A percentile compares a stretch with the other conserved stretches of the same genome.
Evolutionary conservation across 2,329 filamentous ascomycete species (phyloP).

Genomic region (Sporothrix humicola): DNA sequence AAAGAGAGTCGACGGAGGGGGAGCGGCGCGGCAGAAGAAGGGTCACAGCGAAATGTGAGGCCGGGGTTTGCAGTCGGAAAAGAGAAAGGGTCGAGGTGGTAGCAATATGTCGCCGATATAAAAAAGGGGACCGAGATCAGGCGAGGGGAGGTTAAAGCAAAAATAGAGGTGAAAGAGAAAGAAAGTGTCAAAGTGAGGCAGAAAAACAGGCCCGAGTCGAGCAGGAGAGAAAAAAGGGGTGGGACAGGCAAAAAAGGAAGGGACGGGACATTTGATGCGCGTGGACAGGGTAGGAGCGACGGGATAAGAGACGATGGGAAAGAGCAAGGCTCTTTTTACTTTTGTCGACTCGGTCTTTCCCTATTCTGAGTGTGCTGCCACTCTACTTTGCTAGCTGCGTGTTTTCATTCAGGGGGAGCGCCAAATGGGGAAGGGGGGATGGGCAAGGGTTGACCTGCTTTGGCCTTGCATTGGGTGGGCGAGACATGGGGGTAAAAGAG

Average conservation of each 20-base stretch:
- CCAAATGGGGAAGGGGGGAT: constrained; percentile 31
- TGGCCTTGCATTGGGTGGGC: constrained; percentile 13
- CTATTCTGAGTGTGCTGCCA: neutral
- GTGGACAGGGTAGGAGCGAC: constrained; percentile 31
- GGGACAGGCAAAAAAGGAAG: constrained; percentile 31
- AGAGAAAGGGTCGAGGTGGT: neutral
- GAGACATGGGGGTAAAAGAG: constrained; percentile 18
- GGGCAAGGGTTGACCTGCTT: constrained; percentile 29
- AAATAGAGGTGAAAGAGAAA: constrained; percentile 17
- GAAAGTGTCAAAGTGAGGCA: neutral
- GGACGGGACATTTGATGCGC: constrained; percentile 19
- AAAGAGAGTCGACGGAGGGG: neutral
- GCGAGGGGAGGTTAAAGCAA: constrained; percentile 15
- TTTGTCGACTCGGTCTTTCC: constrained; percentile 31
- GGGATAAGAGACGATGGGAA: constrained; percentile 31
- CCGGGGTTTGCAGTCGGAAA: constrained; percentile 8
- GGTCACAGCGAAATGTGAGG: neutral
- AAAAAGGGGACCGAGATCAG: constrained; percentile 14
- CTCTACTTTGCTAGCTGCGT: constrained; percentile 30
- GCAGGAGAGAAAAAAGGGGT: constrained; percentile 29
- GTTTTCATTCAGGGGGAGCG: constrained; percentile 33
- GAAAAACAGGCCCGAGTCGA: neutral
- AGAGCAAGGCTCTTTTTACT: constrained; percentile 26
- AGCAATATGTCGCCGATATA: constrained; percentile 18
- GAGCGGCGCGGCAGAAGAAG: neutral